These are phyloP conservation scores for Kuraishia piskuri DNA, from an alignment of 805 yeast genomes.

Conservation along the genomic window DNA sequence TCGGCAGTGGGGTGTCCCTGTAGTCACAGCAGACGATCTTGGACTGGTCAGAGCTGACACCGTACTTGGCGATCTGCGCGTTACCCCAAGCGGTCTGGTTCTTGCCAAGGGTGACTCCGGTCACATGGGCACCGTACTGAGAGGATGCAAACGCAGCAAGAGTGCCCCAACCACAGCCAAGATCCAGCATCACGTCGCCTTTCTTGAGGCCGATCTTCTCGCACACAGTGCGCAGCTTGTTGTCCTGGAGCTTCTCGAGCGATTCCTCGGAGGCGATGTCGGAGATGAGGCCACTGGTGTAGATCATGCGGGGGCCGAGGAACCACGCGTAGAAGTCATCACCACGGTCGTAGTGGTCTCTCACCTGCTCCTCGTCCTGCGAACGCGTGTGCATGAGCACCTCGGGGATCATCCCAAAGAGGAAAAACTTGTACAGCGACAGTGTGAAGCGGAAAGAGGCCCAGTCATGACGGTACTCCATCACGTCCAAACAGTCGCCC, in stretches of 20 bases:
- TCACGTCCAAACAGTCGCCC: constrained; percentile 76
- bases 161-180: constrained; percentile 97
- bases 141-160: constrained; percentile 77
- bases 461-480: constrained; percentile 92
- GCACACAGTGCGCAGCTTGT: constrained; percentile 79
- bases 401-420: constrained; percentile 87
- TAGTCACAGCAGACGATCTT: constrained; percentile 77
- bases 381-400: constrained; percentile 86
- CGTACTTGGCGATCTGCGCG: constrained; percentile 56
- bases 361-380: constrained; percentile 93
- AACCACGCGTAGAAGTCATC: constrained; percentile 94
- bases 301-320: constrained; percentile 90
- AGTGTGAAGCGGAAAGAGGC: constrained; percentile 72
- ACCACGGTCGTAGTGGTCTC: constrained; percentile 94
- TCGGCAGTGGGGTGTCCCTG: constrained; percentile 78
- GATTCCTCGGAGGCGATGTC: constrained; percentile 68
- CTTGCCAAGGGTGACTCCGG: constrained; percentile 84
- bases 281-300: constrained; percentile 77
- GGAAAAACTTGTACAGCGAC: constrained; percentile 68
- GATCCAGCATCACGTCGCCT: constrained; percentile 72
- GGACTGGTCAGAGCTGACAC: constrained; percentile 60
- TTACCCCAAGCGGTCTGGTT: constrained; percentile 92
- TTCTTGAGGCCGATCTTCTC: constrained; percentile 69
- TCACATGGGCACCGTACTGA: constrained; percentile 75
- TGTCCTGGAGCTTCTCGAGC: constrained; percentile 77